Percentiles rank a stretch among this genome's conserved stretches.
phyloP scores from a whole-genome alignment of 1,284 basidiomycete genomes.

The Naganishia sp. region DNA sequence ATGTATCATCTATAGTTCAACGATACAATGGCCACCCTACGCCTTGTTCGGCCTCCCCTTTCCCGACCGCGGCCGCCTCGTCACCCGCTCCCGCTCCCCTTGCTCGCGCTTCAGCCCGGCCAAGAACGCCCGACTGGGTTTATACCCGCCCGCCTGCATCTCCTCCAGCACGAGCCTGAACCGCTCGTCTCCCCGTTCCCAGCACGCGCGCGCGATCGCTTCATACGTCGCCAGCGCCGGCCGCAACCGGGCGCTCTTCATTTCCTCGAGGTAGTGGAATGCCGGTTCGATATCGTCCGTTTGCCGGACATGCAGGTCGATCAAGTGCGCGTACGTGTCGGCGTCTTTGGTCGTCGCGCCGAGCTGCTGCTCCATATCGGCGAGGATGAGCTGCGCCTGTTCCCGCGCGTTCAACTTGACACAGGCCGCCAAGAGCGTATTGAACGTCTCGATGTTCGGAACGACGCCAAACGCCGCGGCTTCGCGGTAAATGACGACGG shows the following conservation, averaged over 20 bases:
- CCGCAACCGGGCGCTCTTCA: constrained; percentile 65
- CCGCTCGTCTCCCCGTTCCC: constrained; percentile 62
- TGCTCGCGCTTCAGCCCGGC: constrained; percentile 9
- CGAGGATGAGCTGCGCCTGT: constrained; percentile 46
- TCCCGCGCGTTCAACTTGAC: constrained; percentile 46
- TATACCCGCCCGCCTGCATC: constrained; percentile 62
- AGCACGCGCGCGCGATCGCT: constrained; percentile 64
- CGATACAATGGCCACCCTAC: too few relatives aligned
- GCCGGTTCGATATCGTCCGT: constrained; percentile 71
- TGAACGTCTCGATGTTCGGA: constrained; percentile 69
- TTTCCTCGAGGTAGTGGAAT: constrained; percentile 82
- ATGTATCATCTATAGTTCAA: too few relatives aligned
- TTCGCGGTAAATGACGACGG: constrained; percentile 71
- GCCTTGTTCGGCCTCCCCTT: neutral
- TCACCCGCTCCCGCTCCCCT: neutral
- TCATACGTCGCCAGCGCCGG: constrained; percentile 66
- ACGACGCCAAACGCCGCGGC: constrained; percentile 61
- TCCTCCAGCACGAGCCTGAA: constrained; percentile 69
- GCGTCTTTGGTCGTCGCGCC: constrained; percentile 33
- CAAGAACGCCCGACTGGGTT: constrained; percentile 43
- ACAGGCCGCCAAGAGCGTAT: constrained; percentile 68
- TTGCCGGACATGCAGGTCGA: constrained; percentile 69
- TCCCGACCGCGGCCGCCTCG: neutral
- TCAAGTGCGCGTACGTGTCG: constrained; percentile 67
- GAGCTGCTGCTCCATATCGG: constrained; percentile 40